Conservation (phyloP, 106 monocot genomes). For the Hemerocallis citrina region DNA sequence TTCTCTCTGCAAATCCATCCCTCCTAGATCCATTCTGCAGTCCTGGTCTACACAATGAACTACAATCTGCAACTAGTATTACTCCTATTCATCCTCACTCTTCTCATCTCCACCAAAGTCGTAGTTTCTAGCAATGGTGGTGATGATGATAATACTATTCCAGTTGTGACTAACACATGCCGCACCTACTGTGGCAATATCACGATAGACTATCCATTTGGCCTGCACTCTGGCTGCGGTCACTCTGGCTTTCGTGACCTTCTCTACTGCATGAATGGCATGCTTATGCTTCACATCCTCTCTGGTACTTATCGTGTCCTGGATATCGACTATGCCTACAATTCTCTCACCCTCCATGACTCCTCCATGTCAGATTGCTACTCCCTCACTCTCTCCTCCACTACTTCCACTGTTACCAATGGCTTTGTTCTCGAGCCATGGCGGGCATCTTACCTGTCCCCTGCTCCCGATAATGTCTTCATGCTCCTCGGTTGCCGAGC, state of each 20-base stretch:
- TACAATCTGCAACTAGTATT: background rate
- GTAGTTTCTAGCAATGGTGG: background rate
- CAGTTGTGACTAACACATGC: constrained; percentile 11
- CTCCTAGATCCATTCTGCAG: background rate
- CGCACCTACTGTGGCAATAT: constrained; percentile 60
- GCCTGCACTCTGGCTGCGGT: constrained; percentile 51
- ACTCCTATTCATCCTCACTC: background rate
- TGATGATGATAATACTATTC: constrained; percentile 6
- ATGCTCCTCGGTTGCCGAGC: constrained; percentile 66
- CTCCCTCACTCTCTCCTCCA: constrained; percentile 27
- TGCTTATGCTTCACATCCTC: constrained; percentile 71
- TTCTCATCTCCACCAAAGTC: background rate
- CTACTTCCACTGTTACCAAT: constrained; percentile 6
- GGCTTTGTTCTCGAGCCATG: constrained; percentile 63
- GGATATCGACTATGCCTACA: constrained; percentile 79
- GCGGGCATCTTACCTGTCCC: constrained; percentile 43
- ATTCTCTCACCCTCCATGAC: constrained; percentile 60
- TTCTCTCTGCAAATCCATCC: background rate
- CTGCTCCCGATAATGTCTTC: constrained; percentile 69
- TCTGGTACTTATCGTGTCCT: constrained; percentile 82
- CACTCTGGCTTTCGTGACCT: constrained; percentile 66
- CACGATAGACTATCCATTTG: constrained; percentile 67
- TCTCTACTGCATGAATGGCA: constrained; percentile 72
- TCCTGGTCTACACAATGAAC: background rate
- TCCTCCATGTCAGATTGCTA: constrained; percentile 87